These are phyloP conservation scores for Collybia sordida DNA, from an alignment of 768 basidiomycete species.

Conservation along the genomic window DNA sequence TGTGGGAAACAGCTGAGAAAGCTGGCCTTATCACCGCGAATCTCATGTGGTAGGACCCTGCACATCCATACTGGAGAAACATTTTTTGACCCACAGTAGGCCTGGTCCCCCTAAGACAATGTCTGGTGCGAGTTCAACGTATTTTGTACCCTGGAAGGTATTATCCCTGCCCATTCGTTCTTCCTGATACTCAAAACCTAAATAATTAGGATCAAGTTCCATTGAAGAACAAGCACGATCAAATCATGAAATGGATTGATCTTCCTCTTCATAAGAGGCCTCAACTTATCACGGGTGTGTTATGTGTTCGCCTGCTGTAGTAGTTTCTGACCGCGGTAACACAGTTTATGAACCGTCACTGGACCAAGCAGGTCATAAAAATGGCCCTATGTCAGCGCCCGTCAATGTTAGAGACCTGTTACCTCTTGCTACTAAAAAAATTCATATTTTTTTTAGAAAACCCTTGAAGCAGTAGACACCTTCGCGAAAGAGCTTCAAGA, in stretches of 20 bases:
- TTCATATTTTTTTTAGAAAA: slow-evolving; percentile 48
- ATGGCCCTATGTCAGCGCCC: slow-evolving; percentile 64
- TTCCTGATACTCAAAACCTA: background rate
- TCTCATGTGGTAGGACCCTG: slow-evolving; percentile 80
- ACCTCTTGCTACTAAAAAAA: background rate
- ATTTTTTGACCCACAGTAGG: slow-evolving; percentile 37
- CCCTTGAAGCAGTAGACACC: slow-evolving; percentile 63
- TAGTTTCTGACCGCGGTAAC: slow-evolving; percentile 2
- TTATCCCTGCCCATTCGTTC: slow-evolving; percentile 9
- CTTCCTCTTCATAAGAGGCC: slow-evolving; percentile 70
- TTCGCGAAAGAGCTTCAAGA: slow-evolving; percentile 73
- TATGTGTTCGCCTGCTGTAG: slow-evolving; percentile 3
- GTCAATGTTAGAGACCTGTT: slow-evolving; percentile 60
- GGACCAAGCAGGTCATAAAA: slow-evolving; percentile 80
- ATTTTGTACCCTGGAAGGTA: slow-evolving; percentile 80
- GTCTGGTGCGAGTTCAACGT: slow-evolving; percentile 65
- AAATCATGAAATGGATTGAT: slow-evolving; percentile 83
- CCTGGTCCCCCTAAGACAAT: slow-evolving; percentile 77
- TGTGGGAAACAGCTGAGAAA: slow-evolving; percentile 87
- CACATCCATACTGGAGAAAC: background rate
- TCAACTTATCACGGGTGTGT: slow-evolving; percentile 71
- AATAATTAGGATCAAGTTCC: slow-evolving; percentile 57
- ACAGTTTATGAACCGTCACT: slow-evolving; percentile 82
- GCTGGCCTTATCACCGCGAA: slow-evolving; percentile 78
- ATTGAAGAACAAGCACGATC: slow-evolving; percentile 67